A percentile compares a stretch with the other conserved stretches of the same genome.
phyloP scores from a whole-genome alignment of 345 rosid species.

The Eucalyptus polyanthemos region DNA sequence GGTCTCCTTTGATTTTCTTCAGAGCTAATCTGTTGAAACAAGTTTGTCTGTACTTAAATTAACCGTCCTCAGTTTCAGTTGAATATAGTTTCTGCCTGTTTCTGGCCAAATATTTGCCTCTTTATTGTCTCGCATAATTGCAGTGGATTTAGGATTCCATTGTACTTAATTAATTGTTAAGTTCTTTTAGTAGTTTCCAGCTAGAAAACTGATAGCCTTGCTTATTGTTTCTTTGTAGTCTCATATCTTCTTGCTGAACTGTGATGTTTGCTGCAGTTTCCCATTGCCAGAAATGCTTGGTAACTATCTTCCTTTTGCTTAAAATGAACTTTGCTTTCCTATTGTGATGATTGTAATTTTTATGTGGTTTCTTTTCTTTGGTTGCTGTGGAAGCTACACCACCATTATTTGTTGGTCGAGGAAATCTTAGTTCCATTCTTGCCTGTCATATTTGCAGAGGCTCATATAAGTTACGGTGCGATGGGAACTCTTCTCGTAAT shows the following conservation, averaged over 20 bases:
- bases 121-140: background rate
- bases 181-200: background rate
- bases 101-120: background rate
- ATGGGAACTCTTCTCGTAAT: slow-evolving; percentile 83
- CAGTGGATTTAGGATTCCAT: background rate
- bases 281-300: slow-evolving; percentile 87
- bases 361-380: background rate
- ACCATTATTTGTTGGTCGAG: background rate
- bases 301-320: slow-evolving; percentile 2
- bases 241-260: slow-evolving; percentile 82
- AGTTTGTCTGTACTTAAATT: background rate
- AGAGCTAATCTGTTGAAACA: background rate
- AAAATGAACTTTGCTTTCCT: background rate
- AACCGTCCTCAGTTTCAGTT: background rate
- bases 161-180: background rate
- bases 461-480: slow-evolving; percentile 67
- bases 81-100: background rate
- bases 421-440: background rate
- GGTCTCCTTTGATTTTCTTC: background rate
- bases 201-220: background rate
- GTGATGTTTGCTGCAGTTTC: slow-evolving; percentile 96
- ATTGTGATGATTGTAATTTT: background rate
- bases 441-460: slow-evolving; percentile 35
- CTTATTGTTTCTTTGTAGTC: slow-evolving; percentile 30
- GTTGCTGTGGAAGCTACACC: background rate